Evolutionary conservation across 2,329 filamentous ascomycete genomes (phyloP), one percentile per base, ranked within the genome.

Genomic region (Fusarium sp.): DNA sequence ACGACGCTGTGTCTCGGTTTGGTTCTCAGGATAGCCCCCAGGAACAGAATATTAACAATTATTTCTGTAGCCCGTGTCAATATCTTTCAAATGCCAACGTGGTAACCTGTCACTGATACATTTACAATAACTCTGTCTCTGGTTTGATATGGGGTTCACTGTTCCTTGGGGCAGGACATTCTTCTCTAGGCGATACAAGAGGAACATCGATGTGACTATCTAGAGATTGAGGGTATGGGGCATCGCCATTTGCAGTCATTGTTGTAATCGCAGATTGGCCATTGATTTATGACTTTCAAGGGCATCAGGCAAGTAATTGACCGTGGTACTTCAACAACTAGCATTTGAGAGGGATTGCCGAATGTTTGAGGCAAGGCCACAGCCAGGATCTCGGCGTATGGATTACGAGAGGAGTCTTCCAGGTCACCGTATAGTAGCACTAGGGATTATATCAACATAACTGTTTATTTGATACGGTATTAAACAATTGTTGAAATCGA

Each of bases 1-100:
- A 57, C 25, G 57, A 49, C 47, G 47, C 29, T 55, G 36, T 49
- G 62, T 71, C 31, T 71, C 33, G 22, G 36, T 20, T 59, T 66
- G 52, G 44, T 35, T 39, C 52, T 46, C 52, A 29, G 42, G 57
- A 46, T 63, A 71, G 63, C 49, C 44, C 54, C 52, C 60, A 27
- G 59, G 45, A 47, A 57, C 50, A 58, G 47, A 41, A 45, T 17
- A 67, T 54, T n/a, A 35, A 33, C 44, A 45, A 20, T 59, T 42
- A 36, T 46, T 38, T n/a, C 35, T 20, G 15, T 46, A 36, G 31
- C 25, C 11, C 20, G 4, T 15, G 8, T 22, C 9, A 20, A 36
- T 18, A 39, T n/a, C 4, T 29, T 7, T 22, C 9, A 7, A 14
- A 31, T 36, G 11, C 10, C 18, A 17, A 33, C 22, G 27, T 44